Base-by-base conservation (phyloP, 225 moss, liverwort and hornwort genomes). In the Ulota crispa region DNA sequence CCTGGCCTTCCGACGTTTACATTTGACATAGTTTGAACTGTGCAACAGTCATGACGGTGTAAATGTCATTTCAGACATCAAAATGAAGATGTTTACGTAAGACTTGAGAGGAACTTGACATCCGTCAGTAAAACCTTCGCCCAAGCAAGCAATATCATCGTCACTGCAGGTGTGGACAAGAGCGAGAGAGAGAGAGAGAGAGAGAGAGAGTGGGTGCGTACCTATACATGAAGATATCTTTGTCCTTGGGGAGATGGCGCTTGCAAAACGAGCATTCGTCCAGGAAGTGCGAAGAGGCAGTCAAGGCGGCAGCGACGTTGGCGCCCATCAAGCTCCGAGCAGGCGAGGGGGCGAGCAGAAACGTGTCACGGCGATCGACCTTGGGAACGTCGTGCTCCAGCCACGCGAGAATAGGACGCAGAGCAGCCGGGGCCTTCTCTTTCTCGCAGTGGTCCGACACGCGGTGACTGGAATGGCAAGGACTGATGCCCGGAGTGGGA, bases 141-240 rank as follows among this genome's bases (percentile, higher is more conserved):
- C 66, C 53, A 54, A 26, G 19, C 78, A 67, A 20, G 36, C 50
- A 50, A 71, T 36, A 57, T 68, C 55, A 28, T 12, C 27, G 13
- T 28, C 64, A 37, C 54, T 41, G 27, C 8, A 30, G 34, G 34
- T 6, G 73, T 11, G 26, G 3, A 47, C 8, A 36, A 52, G 34
- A 32, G 7, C 6, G 66, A 27, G 11, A 3, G 18, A 50, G 50
- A 52, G 47, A 24, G 45, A 52, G 47, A 24, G 47, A 52, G 47
- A 11, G 36, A 31, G 34, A 24, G 8, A 19, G 68, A 28, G 7
- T 27, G 23, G 27, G 53, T 15, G 71, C 59, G 26, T 68, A 96
- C 96, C 93, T 94, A 79, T 97, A 97, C 79, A 97, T 97, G 75
- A 91, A 97, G 34, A 97, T 95, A 45, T 97, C 97, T 19, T 93